Base-by-base conservation (phyloP, 345 rosid genomes). In the Acer yangbiense region DNA sequence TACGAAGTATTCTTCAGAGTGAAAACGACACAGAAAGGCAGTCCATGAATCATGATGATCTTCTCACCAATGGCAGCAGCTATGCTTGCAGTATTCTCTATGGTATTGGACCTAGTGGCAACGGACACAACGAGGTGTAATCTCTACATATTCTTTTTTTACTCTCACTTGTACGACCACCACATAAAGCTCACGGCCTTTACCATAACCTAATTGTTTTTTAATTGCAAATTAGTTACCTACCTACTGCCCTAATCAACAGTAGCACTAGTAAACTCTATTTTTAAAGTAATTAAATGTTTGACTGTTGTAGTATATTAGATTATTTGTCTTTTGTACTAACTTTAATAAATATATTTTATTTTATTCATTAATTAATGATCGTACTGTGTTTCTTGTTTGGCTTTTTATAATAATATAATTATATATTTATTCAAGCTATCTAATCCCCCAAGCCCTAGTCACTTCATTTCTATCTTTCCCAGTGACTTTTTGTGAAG, bases 131-230 rank as follows among this genome's bases (percentile, higher is more conserved):
- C 58, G 7, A 35, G 29, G 29, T 68, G 25, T 68, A 10, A 14
- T 35, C 9, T 4, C 32, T 46, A 20, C 23, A 1, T 2, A 1
- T 2, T 2, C 25, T 0, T 10, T 12, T 2, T 2, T 41, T 41
- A 16, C 23, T 67, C 71, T 67, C 6, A 35, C 35, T 32, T 46
- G 3, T 46, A 32, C 21, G 55, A 14, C 46, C 25, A 16, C 50
- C 50, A 9, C 55, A 73, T 46, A 46, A 10, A 44, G 68, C 68
- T 62, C 76, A 23, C 68, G 76, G 68, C 57, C 6, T 25, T 61
- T 7, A 54, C 39, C 20, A 44, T 21, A 13, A 14, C 55, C 20
- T 35, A 13, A 61, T 21, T 5, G 17, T 8, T 50, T 62, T 21
- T 46, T 46, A 20, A 41, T 20, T 5, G 20, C 18, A 12, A 35